Evolutionary conservation across 768 basidiomycete genomes (phyloP).

Genomic region (Tylopilus sp.): DNA sequence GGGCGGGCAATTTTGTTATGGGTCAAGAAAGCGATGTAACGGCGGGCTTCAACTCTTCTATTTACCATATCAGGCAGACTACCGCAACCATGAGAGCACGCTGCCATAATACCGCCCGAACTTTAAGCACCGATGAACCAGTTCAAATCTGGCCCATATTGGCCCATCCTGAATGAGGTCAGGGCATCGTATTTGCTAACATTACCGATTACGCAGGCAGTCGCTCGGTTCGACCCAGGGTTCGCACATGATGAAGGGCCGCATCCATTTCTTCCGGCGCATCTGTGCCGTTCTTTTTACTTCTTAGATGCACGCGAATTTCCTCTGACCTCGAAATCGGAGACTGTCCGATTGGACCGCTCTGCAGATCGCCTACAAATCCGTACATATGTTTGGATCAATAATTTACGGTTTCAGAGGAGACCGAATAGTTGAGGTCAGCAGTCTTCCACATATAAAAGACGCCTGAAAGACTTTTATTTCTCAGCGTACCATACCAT

Average conservation of each 20-base stretch:
- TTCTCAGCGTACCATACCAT: neutral
- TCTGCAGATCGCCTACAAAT: neutral
- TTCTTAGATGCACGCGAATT: neutral
- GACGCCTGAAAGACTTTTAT: neutral
- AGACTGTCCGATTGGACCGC: constrained; percentile 2
- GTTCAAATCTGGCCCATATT: constrained; percentile 3
- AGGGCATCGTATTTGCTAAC: constrained; percentile 3
- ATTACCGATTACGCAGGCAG: constrained; percentile 12
- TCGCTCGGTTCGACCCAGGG: neutral
- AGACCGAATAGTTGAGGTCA: neutral
- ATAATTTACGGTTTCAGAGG: constrained; percentile 4
- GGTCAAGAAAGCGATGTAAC: neutral
- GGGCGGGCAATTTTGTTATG: no score
- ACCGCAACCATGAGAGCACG: neutral
- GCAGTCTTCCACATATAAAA: constrained; percentile 22
- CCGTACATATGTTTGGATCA: neutral
- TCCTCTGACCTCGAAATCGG: constrained; percentile 2
- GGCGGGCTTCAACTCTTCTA: neutral
- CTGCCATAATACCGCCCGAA: neutral
- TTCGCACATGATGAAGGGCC: neutral
- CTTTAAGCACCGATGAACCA: neutral
- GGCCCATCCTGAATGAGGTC: constrained; percentile 8
- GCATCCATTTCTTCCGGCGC: neutral
- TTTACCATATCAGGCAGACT: neutral
- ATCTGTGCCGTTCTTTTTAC: neutral